Conservation (phyloP, 129 eudicot species). For the Tagetes erecta region DNA sequence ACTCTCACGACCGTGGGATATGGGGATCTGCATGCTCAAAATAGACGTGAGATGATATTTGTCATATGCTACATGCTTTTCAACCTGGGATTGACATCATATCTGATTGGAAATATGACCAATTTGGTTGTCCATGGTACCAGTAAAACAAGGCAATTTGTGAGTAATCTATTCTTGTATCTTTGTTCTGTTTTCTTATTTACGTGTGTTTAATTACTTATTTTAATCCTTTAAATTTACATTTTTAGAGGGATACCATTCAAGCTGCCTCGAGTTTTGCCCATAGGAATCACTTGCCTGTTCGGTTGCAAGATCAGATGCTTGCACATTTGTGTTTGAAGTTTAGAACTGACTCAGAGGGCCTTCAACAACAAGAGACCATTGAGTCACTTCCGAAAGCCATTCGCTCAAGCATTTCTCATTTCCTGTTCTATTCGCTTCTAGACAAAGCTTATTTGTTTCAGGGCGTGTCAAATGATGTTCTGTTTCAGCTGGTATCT, state of each 20-base stretch:
- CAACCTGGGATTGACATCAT: conserved; percentile 65
- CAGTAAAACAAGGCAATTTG: conserved; percentile 65
- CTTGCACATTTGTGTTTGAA: conserved; percentile 59
- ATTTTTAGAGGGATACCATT: conserved; percentile 62
- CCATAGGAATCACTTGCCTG: conserved; percentile 59
- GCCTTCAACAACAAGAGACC: conserved; percentile 74
- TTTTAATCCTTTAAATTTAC: background rate
- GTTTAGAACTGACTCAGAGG: conserved; percentile 67
- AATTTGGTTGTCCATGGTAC: conserved; percentile 79
- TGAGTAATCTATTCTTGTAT: conserved; percentile 34
- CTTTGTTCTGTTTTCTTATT: background rate
- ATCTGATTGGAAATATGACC: conserved; percentile 85
- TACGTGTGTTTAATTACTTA: background rate
- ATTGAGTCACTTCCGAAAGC: conserved; percentile 75
- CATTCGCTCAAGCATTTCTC: conserved; percentile 62
- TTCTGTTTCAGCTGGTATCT: conserved; percentile 71
- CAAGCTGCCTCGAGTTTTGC: conserved; percentile 77
- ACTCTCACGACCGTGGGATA: conserved; percentile 72
- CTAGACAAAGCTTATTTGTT: conserved; percentile 72
- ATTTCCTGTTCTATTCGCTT: conserved; percentile 49
- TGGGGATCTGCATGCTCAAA: conserved; percentile 74
- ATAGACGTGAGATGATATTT: conserved; percentile 59
- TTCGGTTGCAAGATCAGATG: conserved; percentile 70
- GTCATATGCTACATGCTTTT: conserved; percentile 59
- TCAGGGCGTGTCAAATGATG: conserved; percentile 58